Evolutionary conservation across 164 flowering plant species (phyloP), one percentile per base, ranked within the genome.

Genomic region (Vitis amurensis): DNA sequence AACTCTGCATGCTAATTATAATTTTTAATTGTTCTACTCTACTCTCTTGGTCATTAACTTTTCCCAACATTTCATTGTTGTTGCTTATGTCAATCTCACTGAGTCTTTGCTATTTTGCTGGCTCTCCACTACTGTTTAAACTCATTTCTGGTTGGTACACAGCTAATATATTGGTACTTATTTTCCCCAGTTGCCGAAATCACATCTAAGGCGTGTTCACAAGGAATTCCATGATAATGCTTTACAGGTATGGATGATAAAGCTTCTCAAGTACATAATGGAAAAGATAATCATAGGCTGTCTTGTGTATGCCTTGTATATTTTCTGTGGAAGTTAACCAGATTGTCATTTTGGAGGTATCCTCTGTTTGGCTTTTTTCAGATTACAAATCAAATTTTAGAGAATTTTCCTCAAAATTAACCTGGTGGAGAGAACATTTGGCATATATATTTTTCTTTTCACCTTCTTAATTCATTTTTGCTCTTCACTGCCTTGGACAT

Each of bases 141-240:
- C 11, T 63, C 53, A 37, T 31, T 74, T 4, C 48, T 53, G 9
- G 50, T 60, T 55, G 27, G n/a, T 37, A 9, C 17, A 16, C 57
- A 37, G 52, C 44, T 75, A 61, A 75, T 55, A 11, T 52, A 1
- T 50, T 9, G 12, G 16, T 61, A 68, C 30, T 12, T 49, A 66
- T 51, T 71, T 64, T 52, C 55, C 51, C 15, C 85, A 94, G 97
- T 75, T 94, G 76, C 91, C 93, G 71, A 89, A 89, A 77, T 61
- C 83, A 66, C 94, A 91, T 78, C 74, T 92, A 56, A 85, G 97
- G 79, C 81, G 48, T 69, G 94, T 94, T 50, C 98, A 94, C 81
- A 72, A 76, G 78, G 91, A 89, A 51, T 94, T 94, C 72, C 97
- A 92, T 65, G 89, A 84, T 62, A 83, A 88, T 73, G 72, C 49